Evolutionary conservation across 257 asterid genomes (phyloP).

Genomic region (Echium plantagineum): DNA sequence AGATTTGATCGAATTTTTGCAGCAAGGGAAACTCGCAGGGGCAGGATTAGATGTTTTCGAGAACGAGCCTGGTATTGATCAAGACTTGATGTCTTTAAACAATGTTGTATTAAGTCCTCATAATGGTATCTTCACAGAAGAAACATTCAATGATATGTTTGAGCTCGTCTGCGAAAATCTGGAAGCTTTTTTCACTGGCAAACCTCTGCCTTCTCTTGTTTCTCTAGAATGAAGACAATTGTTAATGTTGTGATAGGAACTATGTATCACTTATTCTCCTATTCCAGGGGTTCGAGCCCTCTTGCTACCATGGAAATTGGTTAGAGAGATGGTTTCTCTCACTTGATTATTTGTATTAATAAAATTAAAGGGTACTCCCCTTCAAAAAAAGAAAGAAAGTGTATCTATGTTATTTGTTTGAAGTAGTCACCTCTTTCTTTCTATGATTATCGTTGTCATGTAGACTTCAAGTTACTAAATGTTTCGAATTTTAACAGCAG

Average conservation of each 20-base stretch:
- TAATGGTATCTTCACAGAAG: slow-evolving; percentile 17
- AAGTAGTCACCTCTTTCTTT: no score
- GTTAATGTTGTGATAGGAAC: no score
- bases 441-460: no score
- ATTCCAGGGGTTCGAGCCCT: not conserved
- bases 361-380: no score
- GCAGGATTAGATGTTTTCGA: slow-evolving; percentile 35
- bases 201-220: slow-evolving; percentile 24
- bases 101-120: slow-evolving; percentile 60
- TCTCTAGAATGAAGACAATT: not conserved
- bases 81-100: slow-evolving; percentile 30
- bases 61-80: slow-evolving; percentile 28
- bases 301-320: no score
- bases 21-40: slow-evolving; percentile 24
- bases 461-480: no score
- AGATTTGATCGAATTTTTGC: slow-evolving; percentile 26
- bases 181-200: slow-evolving; percentile 28
- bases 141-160: slow-evolving; percentile 15
- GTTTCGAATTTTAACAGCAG: no score
- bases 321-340: no score
- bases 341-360: no score
- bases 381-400: no score
- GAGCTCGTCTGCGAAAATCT: slow-evolving; percentile 16
- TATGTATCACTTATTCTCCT: not conserved
- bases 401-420: no score